Base-by-base conservation (phyloP, 208 protist species). In the Leishmania tarentolae region DNA sequence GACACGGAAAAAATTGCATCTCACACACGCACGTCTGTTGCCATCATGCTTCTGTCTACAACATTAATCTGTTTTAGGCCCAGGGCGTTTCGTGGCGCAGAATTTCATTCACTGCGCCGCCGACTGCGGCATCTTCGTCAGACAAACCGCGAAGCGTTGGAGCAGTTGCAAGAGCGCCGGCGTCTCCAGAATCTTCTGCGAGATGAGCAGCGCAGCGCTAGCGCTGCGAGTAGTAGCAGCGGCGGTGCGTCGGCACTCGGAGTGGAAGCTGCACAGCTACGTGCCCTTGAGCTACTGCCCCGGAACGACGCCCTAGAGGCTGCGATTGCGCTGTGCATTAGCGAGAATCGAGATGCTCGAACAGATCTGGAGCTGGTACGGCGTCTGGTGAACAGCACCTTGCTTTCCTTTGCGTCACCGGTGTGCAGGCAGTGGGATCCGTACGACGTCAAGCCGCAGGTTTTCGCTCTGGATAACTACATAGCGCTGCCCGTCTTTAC, bases 401-500 rank as follows among this genome's bases (percentile, higher is more conserved):
- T 96, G 57, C 87, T 97, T 63, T 97, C 94, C 13, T 79, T 97
- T 50, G 94, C 94, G 24, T 93, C 93, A 19, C 94, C 94, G 21
- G 92, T 96, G 3, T 87, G 80, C 6, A 73, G 78, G 24, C 28
- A 15, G 61, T 97, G 92, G 92, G 94, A 97, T 68, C 94, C 94
- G 50, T 96, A 95, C 82, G 94, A 96, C 68, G 91, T 94, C 31
- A 95, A 96, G 84, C 93, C 94, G 78, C 94, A 97, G 83, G 90
- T 95, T 21, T 97, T 97, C 72, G 94, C 94, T 11, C 77, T 97
- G 13, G 90, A 95, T 75, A 92, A 84, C 35, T 96, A 95, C 87
- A 83, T 97, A 61, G 92, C 91, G 35, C 86, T 97, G 28, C 94
- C 94, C n/a, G 94, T 97, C 44, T 97, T 97, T 79, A 96, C 92